Percentiles rank a stretch among this genome's conserved stretches.
Evolutionary conservation across 768 basidiomycete species (phyloP).

Genomic region (Tephrocybe rancida): DNA sequence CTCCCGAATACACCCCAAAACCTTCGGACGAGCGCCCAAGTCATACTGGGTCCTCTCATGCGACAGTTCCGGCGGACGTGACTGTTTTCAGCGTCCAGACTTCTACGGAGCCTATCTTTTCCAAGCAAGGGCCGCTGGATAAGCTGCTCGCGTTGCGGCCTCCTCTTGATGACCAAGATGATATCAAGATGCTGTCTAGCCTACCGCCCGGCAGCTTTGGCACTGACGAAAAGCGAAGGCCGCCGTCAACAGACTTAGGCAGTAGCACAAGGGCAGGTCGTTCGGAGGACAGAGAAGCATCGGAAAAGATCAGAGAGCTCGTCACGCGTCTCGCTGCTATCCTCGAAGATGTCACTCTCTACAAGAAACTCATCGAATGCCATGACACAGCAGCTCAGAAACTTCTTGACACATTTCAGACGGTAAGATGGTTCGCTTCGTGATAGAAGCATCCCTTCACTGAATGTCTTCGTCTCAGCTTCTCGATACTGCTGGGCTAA

Average conservation of each 20-base stretch:
- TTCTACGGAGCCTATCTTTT: neutral
- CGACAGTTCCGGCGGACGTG: neutral
- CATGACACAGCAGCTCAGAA: conserved; percentile 1
- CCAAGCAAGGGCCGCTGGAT: neutral
- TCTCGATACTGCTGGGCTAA: conserved; percentile 9
- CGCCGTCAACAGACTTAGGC: neutral
- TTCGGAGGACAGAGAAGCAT: neutral
- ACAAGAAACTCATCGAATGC: neutral
- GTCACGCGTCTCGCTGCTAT: neutral
- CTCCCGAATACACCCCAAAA: conserved; percentile 8
- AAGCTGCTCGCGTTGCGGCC: neutral
- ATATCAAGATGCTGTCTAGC: neutral
- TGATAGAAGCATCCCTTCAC: neutral
- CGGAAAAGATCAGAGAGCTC: neutral
- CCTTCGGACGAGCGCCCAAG: neutral
- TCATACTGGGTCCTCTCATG: neutral
- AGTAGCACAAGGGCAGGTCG: neutral
- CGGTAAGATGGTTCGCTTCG: neutral
- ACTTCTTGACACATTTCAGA: conserved; percentile 13
- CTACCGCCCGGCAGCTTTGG: neutral
- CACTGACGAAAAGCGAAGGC: neutral
- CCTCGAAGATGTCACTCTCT: conserved; percentile 1
- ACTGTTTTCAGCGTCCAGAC: neutral
- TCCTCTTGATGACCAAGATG: neutral
- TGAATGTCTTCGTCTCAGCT: neutral